These are phyloP conservation scores for Pythium rishiriense DNA, from an alignment of 352 stramenopile genomes.

Conservation along the genomic window DNA sequence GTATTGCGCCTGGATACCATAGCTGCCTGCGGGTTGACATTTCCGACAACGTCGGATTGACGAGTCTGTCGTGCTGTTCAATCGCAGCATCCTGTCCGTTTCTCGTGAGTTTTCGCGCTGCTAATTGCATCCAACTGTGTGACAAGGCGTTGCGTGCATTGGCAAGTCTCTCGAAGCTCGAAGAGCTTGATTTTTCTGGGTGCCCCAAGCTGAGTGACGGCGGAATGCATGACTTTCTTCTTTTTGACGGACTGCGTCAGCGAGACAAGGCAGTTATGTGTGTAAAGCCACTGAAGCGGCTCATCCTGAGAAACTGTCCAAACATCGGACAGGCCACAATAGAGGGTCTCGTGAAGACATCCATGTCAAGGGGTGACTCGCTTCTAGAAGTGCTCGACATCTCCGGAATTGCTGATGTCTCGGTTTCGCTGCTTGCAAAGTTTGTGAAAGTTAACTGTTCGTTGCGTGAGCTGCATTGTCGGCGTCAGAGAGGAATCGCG, in stretches of 20 bases:
- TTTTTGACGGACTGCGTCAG: constrained; percentile 30
- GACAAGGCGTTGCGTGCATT: constrained; percentile 63
- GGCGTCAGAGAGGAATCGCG: constrained; percentile 41
- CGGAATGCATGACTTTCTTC: constrained; percentile 48
- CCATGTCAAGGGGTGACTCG: neutral
- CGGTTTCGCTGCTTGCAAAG: constrained; percentile 32
- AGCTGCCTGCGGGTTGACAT: constrained; percentile 52
- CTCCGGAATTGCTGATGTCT: constrained; percentile 31
- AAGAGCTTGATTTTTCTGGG: constrained; percentile 55
- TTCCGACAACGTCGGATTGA: constrained; percentile 48
- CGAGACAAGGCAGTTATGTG: neutral
- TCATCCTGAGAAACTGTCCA: constrained; percentile 7
- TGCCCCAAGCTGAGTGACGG: constrained; percentile 47
- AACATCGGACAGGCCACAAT: constrained; percentile 11
- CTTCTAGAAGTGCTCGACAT: constrained; percentile 37
- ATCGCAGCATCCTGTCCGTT: constrained; percentile 66
- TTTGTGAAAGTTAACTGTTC: constrained; percentile 39
- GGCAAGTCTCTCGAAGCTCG: constrained; percentile 45
- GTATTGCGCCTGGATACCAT: constrained; percentile 43
- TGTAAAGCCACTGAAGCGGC: constrained; percentile 15
- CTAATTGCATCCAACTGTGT: constrained; percentile 41
- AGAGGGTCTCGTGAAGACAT: constrained; percentile 10
- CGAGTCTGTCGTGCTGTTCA: constrained; percentile 56
- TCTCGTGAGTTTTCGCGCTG: constrained; percentile 44
- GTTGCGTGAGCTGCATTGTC: constrained; percentile 36